phyloP scores from a whole-genome alignment of 805 yeast genomes.

The Cyberlindnera petersonii region DNA sequence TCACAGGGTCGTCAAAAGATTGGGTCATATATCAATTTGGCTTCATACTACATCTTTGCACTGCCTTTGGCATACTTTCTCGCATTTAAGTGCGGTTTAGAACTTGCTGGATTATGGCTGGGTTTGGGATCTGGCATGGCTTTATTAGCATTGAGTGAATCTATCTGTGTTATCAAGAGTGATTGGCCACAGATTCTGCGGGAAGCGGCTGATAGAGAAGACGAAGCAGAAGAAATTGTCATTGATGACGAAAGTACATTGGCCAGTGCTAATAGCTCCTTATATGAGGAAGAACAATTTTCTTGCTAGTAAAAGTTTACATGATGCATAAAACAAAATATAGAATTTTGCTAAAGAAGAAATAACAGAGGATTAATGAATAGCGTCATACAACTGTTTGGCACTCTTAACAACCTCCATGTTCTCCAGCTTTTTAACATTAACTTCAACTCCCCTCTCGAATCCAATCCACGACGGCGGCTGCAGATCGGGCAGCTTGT shows the following conservation, averaged over 20 bases:
- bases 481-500: slow-evolving; percentile 45
- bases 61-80: slow-evolving; percentile 61
- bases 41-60: slow-evolving; percentile 69
- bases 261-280: slow-evolving; percentile 12
- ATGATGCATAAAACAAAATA: too few relatives aligned
- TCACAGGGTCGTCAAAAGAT: slow-evolving; percentile 74
- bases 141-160: slow-evolving; percentile 47
- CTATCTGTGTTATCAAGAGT: slow-evolving; percentile 41
- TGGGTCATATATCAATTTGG: slow-evolving; percentile 65
- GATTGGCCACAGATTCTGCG: slow-evolving; percentile 50
- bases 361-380: neutral
- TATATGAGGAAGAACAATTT: slow-evolving; percentile 7
- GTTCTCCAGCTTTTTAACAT: slow-evolving; percentile 22
- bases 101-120: slow-evolving; percentile 66
- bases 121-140: slow-evolving; percentile 67
- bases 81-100: slow-evolving; percentile 45
- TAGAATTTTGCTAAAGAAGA: too few relatives aligned
- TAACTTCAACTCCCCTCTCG: slow-evolving; percentile 38
- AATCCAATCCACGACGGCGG: slow-evolving; percentile 55
- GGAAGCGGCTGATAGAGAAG: slow-evolving; percentile 29
- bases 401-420: slow-evolving; percentile 5
- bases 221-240: slow-evolving; percentile 25
- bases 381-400: slow-evolving; percentile 2
- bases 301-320: too few relatives aligned
- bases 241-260: slow-evolving; percentile 27